Evolutionary conservation across 2,329 filamentous ascomycete genomes (phyloP).

Genomic region (Pseudogymnoascus sp.): DNA sequence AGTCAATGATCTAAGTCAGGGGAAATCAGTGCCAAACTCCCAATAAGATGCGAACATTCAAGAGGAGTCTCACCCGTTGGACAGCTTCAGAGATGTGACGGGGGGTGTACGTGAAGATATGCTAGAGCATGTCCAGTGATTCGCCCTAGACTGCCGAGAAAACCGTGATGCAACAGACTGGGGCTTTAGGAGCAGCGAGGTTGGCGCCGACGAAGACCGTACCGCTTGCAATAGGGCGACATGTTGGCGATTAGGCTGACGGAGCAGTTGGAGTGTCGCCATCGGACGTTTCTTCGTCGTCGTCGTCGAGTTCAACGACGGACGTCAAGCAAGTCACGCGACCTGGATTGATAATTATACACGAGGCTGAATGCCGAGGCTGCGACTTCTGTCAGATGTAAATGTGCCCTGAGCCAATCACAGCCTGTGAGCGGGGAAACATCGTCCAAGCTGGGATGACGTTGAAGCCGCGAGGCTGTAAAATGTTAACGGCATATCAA

Average conservation of each 20-base stretch:
- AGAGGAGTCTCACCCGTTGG: background rate
- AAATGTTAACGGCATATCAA: background rate
- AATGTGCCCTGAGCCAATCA: background rate
- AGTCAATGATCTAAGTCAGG: background rate
- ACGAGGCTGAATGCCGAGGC: constrained; percentile 7
- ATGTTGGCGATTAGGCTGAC: constrained; percentile 6
- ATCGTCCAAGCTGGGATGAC: background rate
- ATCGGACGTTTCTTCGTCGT: constrained; percentile 1
- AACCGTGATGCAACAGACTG: background rate
- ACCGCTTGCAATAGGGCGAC: background rate
- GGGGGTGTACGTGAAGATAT: background rate
- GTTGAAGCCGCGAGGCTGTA: constrained; percentile 3
- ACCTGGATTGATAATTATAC: constrained; percentile 1
- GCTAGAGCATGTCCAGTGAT: constrained; percentile 5
- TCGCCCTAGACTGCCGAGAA: background rate
- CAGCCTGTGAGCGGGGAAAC: background rate
- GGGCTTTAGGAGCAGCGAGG: background rate
- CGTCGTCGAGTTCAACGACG: constrained; percentile 1
- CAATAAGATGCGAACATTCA: background rate
- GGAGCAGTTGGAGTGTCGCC: constrained; percentile 6
- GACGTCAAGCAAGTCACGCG: constrained; percentile 6
- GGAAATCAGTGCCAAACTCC: background rate
- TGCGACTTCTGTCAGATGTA: background rate
- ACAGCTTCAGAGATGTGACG: background rate
- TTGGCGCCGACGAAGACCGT: background rate